A percentile compares a stretch with the other conserved stretches of the same genome.
phyloP scores from a whole-genome alignment of 108 stramenopile genomes.

The Cyclotella atomus region DNA sequence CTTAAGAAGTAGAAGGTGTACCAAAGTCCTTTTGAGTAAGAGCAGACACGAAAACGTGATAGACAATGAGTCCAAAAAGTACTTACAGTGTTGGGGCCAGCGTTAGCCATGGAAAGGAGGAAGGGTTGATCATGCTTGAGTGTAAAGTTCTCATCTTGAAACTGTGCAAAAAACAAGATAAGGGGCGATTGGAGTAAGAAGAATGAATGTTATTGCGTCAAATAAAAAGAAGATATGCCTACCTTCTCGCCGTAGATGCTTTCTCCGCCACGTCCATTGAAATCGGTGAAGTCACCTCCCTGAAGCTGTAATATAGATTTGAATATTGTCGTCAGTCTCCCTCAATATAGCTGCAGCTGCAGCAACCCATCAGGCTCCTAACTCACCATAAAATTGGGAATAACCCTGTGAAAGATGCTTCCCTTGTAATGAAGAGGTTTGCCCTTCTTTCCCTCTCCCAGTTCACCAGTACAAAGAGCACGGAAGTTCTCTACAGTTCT shows the following conservation, averaged over 20 bases:
- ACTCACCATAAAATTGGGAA: conserved; percentile 18
- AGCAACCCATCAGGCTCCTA: not conserved
- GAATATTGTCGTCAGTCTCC: too few species aligned
- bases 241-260: conserved; percentile 69
- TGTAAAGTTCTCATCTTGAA: conserved; percentile 96
- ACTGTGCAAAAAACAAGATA: conserved; percentile 44
- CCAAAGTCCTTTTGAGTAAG: not conserved
- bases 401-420: conserved; percentile 80
- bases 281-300: conserved; percentile 84
- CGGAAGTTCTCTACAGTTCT: conserved; percentile 95
- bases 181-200: not conserved
- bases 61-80: not conserved
- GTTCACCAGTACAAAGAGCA: conserved; percentile 93
- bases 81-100: conserved; percentile 80
- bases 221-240: not conserved
- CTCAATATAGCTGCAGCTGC: too few species aligned
- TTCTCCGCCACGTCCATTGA: conserved; percentile 88
- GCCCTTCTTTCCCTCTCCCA: conserved; percentile 79
- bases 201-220: not conserved
- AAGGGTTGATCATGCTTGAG: conserved; percentile 86
- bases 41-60: not conserved
- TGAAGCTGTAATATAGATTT: conserved; percentile 22
- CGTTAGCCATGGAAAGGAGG: conserved; percentile 95
- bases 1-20: conserved; percentile 7
- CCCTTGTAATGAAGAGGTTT: conserved; percentile 89